These are phyloP conservation scores for Trichoderma afroharzianum DNA, from an alignment of 2,329 filamentous ascomycete species.

Conservation along the genomic window DNA sequence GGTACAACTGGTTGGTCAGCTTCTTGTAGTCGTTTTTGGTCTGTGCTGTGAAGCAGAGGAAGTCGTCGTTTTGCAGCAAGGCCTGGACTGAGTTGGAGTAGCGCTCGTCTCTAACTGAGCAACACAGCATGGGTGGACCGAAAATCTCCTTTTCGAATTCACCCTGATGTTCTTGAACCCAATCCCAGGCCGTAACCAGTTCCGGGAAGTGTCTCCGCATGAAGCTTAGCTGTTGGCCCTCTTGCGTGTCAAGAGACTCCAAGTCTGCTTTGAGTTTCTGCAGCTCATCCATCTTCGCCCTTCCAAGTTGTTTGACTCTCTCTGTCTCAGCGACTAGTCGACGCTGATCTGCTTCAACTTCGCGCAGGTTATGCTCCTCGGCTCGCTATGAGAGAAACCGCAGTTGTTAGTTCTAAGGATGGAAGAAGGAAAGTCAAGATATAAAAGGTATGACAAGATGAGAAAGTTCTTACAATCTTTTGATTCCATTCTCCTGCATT, in stretches of 20 bases:
- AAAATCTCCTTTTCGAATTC: conserved; percentile 73
- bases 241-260: conserved; percentile 63
- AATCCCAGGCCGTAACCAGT: conserved; percentile 69
- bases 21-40: conserved; percentile 69
- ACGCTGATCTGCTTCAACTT: conserved; percentile 44
- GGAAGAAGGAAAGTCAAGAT: conserved; percentile 18
- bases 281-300: conserved; percentile 37
- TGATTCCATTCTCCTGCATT: conserved; percentile 68
- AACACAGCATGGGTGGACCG: conserved; percentile 76
- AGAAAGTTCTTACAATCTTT: conserved; percentile 55
- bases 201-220: conserved; percentile 61
- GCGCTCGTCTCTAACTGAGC: conserved; percentile 69
- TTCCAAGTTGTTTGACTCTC: conserved; percentile 42
- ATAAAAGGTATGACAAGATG: not conserved
- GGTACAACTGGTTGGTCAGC: conserved; percentile 63
- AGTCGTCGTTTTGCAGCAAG: conserved; percentile 49
- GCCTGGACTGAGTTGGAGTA: conserved; percentile 58
- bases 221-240: conserved; percentile 68
- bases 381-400: conserved; percentile 47
- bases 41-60: conserved; percentile 72
- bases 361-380: conserved; percentile 54
- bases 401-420: not conserved
- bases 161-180: conserved; percentile 69
- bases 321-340: conserved; percentile 37
- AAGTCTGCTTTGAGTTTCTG: conserved; percentile 46